Conservation (phyloP, 106 monocot species). For the Dendrobium nobile region DNA sequence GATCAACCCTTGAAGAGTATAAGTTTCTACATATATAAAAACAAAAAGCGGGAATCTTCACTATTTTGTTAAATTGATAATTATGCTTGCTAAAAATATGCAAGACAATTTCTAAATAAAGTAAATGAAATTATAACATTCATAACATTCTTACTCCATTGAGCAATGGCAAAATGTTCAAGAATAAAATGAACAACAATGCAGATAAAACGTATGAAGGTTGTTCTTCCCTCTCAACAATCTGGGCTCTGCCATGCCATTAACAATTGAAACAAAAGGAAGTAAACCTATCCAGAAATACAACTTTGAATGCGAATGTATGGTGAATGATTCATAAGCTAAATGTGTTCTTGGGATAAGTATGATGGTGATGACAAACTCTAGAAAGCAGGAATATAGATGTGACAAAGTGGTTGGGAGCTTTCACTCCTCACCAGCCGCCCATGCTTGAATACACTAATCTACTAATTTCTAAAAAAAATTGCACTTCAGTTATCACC, state of each 20-base stretch:
- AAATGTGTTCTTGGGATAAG: background rate
- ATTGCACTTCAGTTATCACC: too few relatives aligned
- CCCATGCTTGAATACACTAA: too few relatives aligned
- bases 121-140: background rate
- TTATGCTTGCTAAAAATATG: background rate
- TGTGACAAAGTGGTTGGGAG: too few relatives aligned
- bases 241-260: background rate
- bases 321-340: background rate
- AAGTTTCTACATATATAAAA: background rate
- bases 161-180: background rate
- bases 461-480: too few relatives aligned
- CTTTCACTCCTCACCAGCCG: too few relatives aligned
- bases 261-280: background rate
- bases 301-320: background rate
- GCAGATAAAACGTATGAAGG: background rate
- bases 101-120: background rate
- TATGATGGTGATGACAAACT: too few relatives aligned
- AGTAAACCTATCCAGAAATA: background rate
- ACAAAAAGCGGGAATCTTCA: background rate
- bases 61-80: background rate
- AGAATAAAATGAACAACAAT: background rate
- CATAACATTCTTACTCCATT: background rate
- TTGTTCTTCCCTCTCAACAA: background rate
- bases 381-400: too few relatives aligned
- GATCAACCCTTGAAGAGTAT: background rate